Conservation (phyloP, 257 asterid genomes). For the Sherardia arvensis region DNA sequence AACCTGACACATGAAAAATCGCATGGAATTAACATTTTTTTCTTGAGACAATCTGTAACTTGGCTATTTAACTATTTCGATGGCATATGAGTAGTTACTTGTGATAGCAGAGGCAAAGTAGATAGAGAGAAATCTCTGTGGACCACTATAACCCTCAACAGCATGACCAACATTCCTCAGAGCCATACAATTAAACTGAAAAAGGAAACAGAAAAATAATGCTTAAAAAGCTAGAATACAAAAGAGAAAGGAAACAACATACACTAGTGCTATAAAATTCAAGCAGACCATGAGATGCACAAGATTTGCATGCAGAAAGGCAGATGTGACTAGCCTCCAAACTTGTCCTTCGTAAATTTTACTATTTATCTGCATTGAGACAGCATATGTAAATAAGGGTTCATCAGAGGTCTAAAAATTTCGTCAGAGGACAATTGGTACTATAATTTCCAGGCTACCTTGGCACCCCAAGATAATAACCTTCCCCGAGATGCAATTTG, state of each 20-base stretch:
- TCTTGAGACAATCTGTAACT: slow-evolving; percentile 13
- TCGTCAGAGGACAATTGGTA: too few species aligned
- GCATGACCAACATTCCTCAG: slow-evolving; percentile 68
- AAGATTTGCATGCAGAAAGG: slow-evolving; percentile 77
- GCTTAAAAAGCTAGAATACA: slow-evolving; percentile 10
- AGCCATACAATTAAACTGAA: slow-evolving; percentile 83
- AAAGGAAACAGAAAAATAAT: slow-evolving; percentile 12
- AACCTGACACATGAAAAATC: slow-evolving; percentile 44
- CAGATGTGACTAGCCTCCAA: slow-evolving; percentile 81
- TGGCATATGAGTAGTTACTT: slow-evolving; percentile 36
- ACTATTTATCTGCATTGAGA: slow-evolving; percentile 60
- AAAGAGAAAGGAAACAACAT: slow-evolving; percentile 10
- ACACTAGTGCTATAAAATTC: slow-evolving; percentile 8
- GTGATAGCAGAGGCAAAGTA: slow-evolving; percentile 72
- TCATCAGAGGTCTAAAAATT: background rate
- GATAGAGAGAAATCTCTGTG: slow-evolving; percentile 57
- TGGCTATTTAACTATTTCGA: slow-evolving; percentile 1
- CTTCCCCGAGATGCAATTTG: slow-evolving; percentile 61
- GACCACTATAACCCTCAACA: slow-evolving; percentile 64
- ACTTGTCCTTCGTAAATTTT: slow-evolving; percentile 72
- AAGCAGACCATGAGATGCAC: slow-evolving; percentile 75
- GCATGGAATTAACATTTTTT: slow-evolving; percentile 12
- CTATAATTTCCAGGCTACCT: slow-evolving; percentile 15
- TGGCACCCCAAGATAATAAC: slow-evolving; percentile 75
- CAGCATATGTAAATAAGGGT: background rate